Base-by-base conservation (phyloP, 2,329 filamentous ascomycete genomes). In the Fusarium domesticum region DNA sequence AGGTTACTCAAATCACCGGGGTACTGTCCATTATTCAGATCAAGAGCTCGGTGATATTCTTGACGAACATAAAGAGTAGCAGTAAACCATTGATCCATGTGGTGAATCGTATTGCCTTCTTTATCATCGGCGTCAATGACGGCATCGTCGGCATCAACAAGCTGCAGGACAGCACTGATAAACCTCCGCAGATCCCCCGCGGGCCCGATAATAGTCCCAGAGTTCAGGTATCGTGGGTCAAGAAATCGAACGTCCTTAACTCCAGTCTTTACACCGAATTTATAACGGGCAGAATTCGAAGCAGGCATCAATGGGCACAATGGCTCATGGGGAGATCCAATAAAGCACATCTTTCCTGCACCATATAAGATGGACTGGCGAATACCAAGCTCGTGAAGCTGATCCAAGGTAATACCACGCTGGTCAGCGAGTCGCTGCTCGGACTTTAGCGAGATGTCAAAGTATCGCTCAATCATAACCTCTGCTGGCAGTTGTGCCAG, bases 1-100 rank as follows among this genome's bases (percentile, higher is more conserved):
- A 42, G 37, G 30, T 73, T 73, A 43, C 39, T 54, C 23, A 51
- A 53, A 8, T 51, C 43, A 1, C 33, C 37, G 1, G 53, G 53
- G 23, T 48, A 53, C 1, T 35, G 18, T 1, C 47, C 54, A 6
- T 30, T 39, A 4, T 46, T 54, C 7, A 55, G 18, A n/a, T 52
- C 42, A 5, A 50, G 16, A 17, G 43, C 39, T 11, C 57, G 42
- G 8, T 57, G 50, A n/a, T 53, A 52, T 25, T 59, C 57, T 16
- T 60, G 58, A 1, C 51, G 55, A 3, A 47, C 58, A 35, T 58
- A 56, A 1, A 59, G 10, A 3, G 45, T 47, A 1, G 48, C 43
- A 18, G 56, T 47, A 35, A 56, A 60, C 16, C 40, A 50, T 34
- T 58, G 58, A 33, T 58, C 55, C n/a, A 48, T 52, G 43, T 54